Evolutionary conservation across 31 red algal genomes (phyloP).

Genomic region (Odonthalia washingtoniensis): DNA sequence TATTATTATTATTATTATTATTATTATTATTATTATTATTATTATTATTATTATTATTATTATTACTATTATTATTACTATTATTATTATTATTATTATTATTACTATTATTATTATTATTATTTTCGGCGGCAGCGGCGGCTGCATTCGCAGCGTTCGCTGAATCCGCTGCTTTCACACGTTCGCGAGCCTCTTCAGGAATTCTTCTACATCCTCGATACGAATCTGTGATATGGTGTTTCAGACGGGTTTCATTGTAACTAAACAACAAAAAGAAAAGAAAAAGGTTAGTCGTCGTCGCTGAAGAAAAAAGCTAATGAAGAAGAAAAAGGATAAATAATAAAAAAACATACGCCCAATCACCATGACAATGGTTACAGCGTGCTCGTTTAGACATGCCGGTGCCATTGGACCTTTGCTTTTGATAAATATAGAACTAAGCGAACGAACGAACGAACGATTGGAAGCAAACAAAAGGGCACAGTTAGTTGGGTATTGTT

Average conservation of each 20-base stretch:
- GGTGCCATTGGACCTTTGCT: slow-evolving; percentile 45
- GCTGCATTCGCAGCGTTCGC: not conserved
- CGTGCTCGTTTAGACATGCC: slow-evolving; percentile 63
- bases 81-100: too few relatives aligned
- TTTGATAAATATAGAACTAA: slow-evolving; percentile 74
- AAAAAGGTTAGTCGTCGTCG: not conserved
- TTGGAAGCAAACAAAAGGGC: too few relatives aligned
- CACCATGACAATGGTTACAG: slow-evolving; percentile 60
- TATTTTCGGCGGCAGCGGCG: not conserved
- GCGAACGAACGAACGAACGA: too few relatives aligned
- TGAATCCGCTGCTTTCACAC: slow-evolving; percentile 45
- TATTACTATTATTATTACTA: too few relatives aligned
- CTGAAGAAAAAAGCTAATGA: not conserved
- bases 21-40: too few relatives aligned
- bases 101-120: too few relatives aligned
- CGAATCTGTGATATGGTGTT: slow-evolving; percentile 57
- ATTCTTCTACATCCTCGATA: slow-evolving; percentile 62
- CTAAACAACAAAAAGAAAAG: slow-evolving; percentile 1
- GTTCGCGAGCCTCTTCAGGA: slow-evolving; percentile 53
- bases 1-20: too few relatives aligned
- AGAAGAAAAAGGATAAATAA: not conserved
- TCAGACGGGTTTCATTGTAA: slow-evolving; percentile 69
- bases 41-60: too few relatives aligned
- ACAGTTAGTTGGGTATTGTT: too few relatives aligned
- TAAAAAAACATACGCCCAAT: slow-evolving; percentile 68